A percentile compares a stretch with the other conserved stretches of the same genome.
Conservation (phyloP, 306 rosid genomes). For the Pterocarpus macrocarpus region DNA sequence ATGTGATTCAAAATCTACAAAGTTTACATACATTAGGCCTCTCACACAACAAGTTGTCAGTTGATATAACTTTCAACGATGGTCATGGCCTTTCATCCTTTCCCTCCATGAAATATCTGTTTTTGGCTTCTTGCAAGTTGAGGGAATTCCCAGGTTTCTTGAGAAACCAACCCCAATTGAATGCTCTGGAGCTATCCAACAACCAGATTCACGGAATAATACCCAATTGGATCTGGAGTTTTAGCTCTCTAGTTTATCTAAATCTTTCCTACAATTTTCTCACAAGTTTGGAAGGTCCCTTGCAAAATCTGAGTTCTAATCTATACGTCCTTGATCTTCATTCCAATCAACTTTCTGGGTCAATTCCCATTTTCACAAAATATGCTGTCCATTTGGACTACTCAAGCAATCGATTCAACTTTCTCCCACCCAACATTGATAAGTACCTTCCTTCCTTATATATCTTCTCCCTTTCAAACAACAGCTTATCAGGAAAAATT, state of each 20-base stretch:
- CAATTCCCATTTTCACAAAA: conserved; percentile 19
- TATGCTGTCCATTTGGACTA: conserved; percentile 29
- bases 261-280: conserved; percentile 68
- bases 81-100: background rate
- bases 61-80: background rate
- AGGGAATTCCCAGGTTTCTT: conserved; percentile 50
- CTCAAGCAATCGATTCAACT: conserved; percentile 52
- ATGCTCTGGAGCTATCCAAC: conserved; percentile 46
- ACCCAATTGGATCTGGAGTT: conserved; percentile 72
- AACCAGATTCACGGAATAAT: conserved; percentile 57
- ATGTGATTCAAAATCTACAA: background rate
- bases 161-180: conserved; percentile 40
- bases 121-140: conserved; percentile 55
- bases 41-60: conserved; percentile 49
- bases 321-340: conserved; percentile 49
- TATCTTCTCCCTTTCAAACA: conserved; percentile 37
- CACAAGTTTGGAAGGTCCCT: conserved; percentile 41
- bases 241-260: background rate
- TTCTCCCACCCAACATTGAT: conserved; percentile 30
- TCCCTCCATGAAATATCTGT: conserved; percentile 25
- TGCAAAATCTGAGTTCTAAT: background rate
- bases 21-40: conserved; percentile 58
- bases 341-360: conserved; percentile 59
- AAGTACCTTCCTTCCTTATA: background rate
- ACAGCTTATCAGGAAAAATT: conserved; percentile 16